Evolutionary conservation across 169 alveolate species (phyloP).

Genomic region (Cryptosporidium sp.): DNA sequence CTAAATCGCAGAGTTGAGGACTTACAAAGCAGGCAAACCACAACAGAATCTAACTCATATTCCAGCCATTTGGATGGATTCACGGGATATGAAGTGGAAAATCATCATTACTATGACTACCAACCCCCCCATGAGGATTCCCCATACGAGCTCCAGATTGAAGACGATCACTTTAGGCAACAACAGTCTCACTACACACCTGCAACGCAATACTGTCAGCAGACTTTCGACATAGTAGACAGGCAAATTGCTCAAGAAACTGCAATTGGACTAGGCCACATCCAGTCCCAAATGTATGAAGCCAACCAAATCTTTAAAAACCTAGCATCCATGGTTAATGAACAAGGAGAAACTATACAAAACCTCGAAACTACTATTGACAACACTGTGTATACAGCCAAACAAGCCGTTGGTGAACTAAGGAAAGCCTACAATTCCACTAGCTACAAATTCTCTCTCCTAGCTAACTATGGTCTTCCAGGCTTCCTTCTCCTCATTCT

Average conservation of each 20-base stretch:
- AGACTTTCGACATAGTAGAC: constrained; percentile 12
- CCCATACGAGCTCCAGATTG: neutral
- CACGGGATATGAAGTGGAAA: neutral
- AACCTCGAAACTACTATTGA: constrained; percentile 56
- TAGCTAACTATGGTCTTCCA: constrained; percentile 42
- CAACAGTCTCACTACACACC: neutral
- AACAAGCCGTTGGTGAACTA: constrained; percentile 48
- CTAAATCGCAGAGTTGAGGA: constrained; percentile 22
- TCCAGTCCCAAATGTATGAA: constrained; percentile 61
- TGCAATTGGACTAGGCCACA: constrained; percentile 24
- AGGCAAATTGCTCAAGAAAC: constrained; percentile 70
- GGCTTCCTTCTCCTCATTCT: constrained; percentile 34
- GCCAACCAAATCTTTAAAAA: constrained; percentile 42
- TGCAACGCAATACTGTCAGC: neutral
- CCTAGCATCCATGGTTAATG: constrained; percentile 58
- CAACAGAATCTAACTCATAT: neutral
- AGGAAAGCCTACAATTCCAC: constrained; percentile 59
- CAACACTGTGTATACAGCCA: constrained; percentile 41
- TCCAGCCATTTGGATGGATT: neutral
- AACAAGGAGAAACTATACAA: constrained; percentile 67
- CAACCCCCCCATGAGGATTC: neutral
- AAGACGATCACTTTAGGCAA: neutral
- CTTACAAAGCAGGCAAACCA: neutral
- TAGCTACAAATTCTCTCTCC: constrained; percentile 2
- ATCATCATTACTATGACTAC: neutral